Base-by-base conservation (phyloP, 2,329 filamentous ascomycete genomes). In the Immersiporthe knoxdaviesiana region DNA sequence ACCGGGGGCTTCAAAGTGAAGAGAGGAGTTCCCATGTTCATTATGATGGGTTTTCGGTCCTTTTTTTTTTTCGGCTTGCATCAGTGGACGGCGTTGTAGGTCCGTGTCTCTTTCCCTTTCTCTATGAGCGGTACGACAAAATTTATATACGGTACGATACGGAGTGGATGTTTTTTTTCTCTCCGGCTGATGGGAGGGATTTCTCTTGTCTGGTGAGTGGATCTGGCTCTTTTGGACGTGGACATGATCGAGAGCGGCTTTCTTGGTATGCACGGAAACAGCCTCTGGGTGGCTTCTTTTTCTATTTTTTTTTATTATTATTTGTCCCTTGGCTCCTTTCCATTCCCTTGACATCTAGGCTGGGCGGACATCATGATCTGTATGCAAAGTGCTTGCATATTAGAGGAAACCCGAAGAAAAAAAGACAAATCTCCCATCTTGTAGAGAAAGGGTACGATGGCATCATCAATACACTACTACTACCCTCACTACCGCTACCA, bases 311-410 rank as follows among this genome's bases (percentile, higher is more conserved):
- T n/a, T n/a, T n/a, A n/a, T n/a, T n/a, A n/a, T n/a, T n/a, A n/a
- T n/a, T n/a, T n/a, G n/a, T 47, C 5, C 37, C 11, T 10, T 12
- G 5, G 35, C 37, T 47, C 8, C 30, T 56, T 30, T 54, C 7
- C 5, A 2, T 54, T 50, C n/a, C 11, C n/a, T 54, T 54, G 27
- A 44, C 44, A 54, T 54, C 37, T 27, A 18, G 41, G 14, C 47
- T 54, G 62, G 30, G 18, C 11, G 44, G 44, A 24, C 8, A 30
- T 63, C 7, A 18, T 56, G 35, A 56, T 30, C 24, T 70, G 69
- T 68, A 66, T 30, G 69, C 68, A 70, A 24, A 60, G 7, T 67
- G 65, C 41, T 37, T 37, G 47, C 52, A 30, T 44, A 32, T 47
- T 8, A 35, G 35, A 8, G 35, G 35, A 47, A 47, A 21, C n/a